phyloP scores from a whole-genome alignment of 352 stramenopile species.

The Phytophthora litchii region DNA sequence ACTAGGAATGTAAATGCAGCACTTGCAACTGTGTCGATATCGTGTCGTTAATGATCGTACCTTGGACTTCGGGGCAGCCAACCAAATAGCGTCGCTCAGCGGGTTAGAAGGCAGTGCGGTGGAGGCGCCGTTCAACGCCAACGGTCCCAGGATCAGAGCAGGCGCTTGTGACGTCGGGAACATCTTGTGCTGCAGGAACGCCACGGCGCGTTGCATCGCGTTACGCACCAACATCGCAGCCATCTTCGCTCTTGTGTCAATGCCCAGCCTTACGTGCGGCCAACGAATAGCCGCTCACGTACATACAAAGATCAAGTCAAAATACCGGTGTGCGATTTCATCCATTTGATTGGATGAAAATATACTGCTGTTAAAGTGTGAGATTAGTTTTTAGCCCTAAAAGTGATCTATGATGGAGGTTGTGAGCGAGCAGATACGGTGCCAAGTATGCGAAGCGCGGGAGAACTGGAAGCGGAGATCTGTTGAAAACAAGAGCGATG shows the following conservation, averaged over 20 bases:
- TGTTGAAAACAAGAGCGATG: not conserved
- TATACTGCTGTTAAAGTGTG: not conserved
- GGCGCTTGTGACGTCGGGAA: slow-evolving; percentile 43
- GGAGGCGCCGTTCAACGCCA: slow-evolving; percentile 42
- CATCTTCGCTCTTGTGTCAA: slow-evolving; percentile 45
- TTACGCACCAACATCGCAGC: slow-evolving; percentile 66
- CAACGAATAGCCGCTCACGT: slow-evolving; percentile 17
- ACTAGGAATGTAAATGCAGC: not conserved
- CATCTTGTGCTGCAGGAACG: slow-evolving; percentile 60
- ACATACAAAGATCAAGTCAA: slow-evolving; percentile 13
- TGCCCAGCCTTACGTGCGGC: slow-evolving; percentile 26
- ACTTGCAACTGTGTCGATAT: not conserved
- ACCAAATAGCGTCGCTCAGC: slow-evolving; percentile 78
- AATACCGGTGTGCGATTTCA: not conserved
- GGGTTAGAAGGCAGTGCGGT: slow-evolving; percentile 48
- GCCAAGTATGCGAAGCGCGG: slow-evolving; percentile 34
- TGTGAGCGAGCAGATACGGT: slow-evolving; percentile 32
- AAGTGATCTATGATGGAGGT: slow-evolving; percentile 7
- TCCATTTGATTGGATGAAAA: slow-evolving; percentile 18
- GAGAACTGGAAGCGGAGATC: slow-evolving; percentile 22
- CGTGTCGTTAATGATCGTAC: slow-evolving; percentile 35
- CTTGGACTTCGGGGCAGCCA: slow-evolving; percentile 89
- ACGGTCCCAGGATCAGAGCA: slow-evolving; percentile 28
- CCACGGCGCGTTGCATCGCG: slow-evolving; percentile 70
- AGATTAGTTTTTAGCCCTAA: not conserved